These are phyloP conservation scores for Sorghum bicolor DNA, from an alignment of 176 grass and related monocot species.

Conservation along the genomic window Sorghum_bicolor_NCBIv3 NC_012870.2:78946501-78947000, in stretches of 20 bases:
- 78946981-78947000: no score
- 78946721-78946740: conserved; percentile 8
- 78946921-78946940: conserved; percentile 7
- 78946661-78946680: background rate
- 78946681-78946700: background rate
- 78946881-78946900: conserved; percentile 22
- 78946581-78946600: conserved; percentile 2
- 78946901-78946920: background rate
- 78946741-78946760: background rate
- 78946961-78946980: background rate
- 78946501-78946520: background rate
- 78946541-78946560: background rate
- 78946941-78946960: background rate
- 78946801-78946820: background rate
- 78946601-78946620: background rate
- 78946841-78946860: no score
- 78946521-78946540: no score
- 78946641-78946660: background rate
- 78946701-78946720: conserved; percentile 10
- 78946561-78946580: background rate
- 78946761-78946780: background rate
- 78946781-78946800: background rate
- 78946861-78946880: background rate
- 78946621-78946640: background rate
- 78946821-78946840: background rate